A percentile compares a stretch with the other conserved stretches of the same genome.
Evolutionary conservation across 352 stramenopile species (phyloP).

Genomic region (Nothophytophthora sp.): DNA sequence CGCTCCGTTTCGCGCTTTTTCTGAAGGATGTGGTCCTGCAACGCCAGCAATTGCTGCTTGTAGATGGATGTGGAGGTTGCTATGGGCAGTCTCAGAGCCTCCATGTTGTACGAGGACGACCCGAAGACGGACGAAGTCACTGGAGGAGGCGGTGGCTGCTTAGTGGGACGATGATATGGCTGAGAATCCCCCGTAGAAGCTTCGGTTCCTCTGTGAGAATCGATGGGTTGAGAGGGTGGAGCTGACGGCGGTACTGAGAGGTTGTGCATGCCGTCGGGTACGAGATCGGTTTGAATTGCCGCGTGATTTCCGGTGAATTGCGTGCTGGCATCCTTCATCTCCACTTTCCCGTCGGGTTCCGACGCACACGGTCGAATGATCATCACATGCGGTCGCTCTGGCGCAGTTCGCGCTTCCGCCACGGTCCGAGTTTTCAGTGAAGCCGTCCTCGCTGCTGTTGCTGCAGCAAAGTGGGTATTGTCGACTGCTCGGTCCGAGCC

Average conservation of each 20-base stretch:
- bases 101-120: constrained; percentile 33
- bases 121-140: constrained; percentile 1
- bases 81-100: constrained; percentile 29
- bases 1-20: constrained; percentile 71
- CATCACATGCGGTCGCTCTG: constrained; percentile 22
- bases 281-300: constrained; percentile 63
- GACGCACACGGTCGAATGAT: constrained; percentile 61
- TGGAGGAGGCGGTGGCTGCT: constrained; percentile 4
- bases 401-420: background rate
- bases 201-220: background rate
- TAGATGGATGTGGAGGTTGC: constrained; percentile 59
- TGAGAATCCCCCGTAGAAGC: background rate
- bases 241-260: constrained; percentile 6
- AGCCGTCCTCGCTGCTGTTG: background rate
- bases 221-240: background rate
- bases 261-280: constrained; percentile 57
- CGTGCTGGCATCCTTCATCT: constrained; percentile 69
- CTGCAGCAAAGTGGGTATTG: too few relatives aligned
- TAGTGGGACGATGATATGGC: background rate
- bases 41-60: constrained; percentile 56
- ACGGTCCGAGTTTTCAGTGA: background rate
- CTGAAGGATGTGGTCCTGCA: constrained; percentile 66
- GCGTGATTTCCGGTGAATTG: constrained; percentile 81
- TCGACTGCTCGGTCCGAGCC: too few relatives aligned
- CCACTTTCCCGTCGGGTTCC: constrained; percentile 9